Base-by-base conservation (phyloP, 176 grass and related monocot species). In the Chloris gayana region DNA sequence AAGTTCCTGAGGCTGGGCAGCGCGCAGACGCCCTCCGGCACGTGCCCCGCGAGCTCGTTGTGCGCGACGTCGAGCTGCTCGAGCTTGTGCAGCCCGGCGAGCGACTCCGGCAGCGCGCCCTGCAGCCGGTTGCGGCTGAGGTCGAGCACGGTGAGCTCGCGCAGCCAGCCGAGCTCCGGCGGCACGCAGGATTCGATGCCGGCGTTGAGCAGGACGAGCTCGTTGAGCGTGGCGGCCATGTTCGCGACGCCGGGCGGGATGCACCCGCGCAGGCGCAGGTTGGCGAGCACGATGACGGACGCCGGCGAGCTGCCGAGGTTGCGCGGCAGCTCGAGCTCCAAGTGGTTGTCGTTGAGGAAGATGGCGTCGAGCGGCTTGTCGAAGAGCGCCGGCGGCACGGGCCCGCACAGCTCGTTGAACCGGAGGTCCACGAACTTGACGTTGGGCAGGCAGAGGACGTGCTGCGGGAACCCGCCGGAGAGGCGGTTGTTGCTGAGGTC, bases 401-500 rank as follows among this genome's bases (percentile, higher is more conserved):
- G 13, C 2, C 94, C 94, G 59, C 84, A 87, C 2, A 97, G 84
- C 50, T 73, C 73, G 86, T 97, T 97, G 91, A 86, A 97, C 13
- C 92, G 70, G 58, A 97, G 47, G 88, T 97, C 94, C 46, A 97
- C 76, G 80, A 85, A 93, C 84, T 74, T 89, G 77, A 97, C 63
- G 65, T 86, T 90, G 10, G 94, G 91, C 1, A 93, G 49, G 56
- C 90, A 90, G 41, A 97, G 84, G 57, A 97, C 76, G 46, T 93
- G 85, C 32, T 80, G 70, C 18, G 94, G 94, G 83, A 97, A 97
- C 1, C 61, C 75, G 79, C 94, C 94, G 65, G 80, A 39, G 34
- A 97, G 72, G 25, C n/a, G 81, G 73, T 97, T 97, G 90, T 93
- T 97, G 91, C 94, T 97, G 65, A 97, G 49, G 68, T 97, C 94